These are phyloP conservation scores for Alternaria consortialis DNA, from an alignment of 2,329 filamentous ascomycete species.

Conservation along the genomic window DNA sequence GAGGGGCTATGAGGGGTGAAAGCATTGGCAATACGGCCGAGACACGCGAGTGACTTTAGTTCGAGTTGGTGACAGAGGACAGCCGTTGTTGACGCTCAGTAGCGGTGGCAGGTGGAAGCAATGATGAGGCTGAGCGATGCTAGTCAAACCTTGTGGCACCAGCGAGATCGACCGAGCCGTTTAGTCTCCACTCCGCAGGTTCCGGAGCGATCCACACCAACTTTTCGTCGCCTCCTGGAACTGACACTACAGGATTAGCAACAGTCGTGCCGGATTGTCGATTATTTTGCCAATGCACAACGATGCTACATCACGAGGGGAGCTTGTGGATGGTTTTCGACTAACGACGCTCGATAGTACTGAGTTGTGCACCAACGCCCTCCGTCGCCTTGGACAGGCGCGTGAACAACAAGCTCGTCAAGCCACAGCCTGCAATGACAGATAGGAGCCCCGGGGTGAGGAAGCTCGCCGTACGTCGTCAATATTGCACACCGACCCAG, in stretches of 20 bases:
- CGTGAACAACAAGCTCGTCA: neutral
- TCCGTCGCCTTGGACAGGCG: neutral
- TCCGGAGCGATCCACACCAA: slow-evolving; percentile 9
- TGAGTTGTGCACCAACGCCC: neutral
- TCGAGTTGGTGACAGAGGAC: slow-evolving; percentile 1
- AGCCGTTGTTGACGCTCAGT: slow-evolving; percentile 6
- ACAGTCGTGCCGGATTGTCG: neutral
- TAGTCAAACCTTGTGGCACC: slow-evolving; percentile 6
- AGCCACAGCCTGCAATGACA: neutral
- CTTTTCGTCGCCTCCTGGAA: slow-evolving; percentile 7
- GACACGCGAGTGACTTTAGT: neutral
- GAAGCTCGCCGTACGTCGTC: neutral
- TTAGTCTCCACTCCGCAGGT: slow-evolving; percentile 6
- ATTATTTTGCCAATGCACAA: neutral
- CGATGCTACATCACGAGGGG: neutral
- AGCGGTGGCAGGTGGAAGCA: neutral
- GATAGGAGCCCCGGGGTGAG: neutral
- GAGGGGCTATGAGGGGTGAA: neutral
- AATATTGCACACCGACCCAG: neutral
- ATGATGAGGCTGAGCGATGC: slow-evolving; percentile 13
- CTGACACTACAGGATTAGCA: neutral
- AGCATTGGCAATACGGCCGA: slow-evolving; percentile 3
- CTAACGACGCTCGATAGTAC: neutral
- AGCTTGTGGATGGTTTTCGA: neutral
- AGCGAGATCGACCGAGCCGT: slow-evolving; percentile 21